Evolutionary conservation across 139 green algal genomes (phyloP), one percentile per base, ranked within the genome.

Genomic region (Edaphochlamys debaryana): DNA sequence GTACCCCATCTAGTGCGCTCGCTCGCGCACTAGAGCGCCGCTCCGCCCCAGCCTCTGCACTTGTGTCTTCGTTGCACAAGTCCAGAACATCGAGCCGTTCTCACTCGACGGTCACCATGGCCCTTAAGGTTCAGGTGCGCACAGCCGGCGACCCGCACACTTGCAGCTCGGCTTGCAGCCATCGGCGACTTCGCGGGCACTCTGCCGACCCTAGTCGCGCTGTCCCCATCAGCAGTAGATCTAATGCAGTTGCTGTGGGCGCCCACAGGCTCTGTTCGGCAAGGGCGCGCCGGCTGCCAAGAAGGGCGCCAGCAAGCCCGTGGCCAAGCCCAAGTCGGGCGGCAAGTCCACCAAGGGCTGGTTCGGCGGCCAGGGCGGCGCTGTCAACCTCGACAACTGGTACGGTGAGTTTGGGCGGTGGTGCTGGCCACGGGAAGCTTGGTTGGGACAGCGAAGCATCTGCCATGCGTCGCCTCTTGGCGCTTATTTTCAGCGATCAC

Each of bases 341-440:
- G 63, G 63, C 77, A 74, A 74, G 63, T 29, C 63, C 25, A 83
- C 77, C 64, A 50, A 52, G 34, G 77, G 77, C 63, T 83, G 77
- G 77, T 63, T 83, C 22, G 77, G 77, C 34, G 77, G 77, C 77
- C 63, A 83, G 77, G 64, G 77, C 48, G 77, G 77, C 77, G 42
- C 77, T n/a, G 45, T 66, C 77, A 52, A 84, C 86, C 91, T 98
- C 50, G 90, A 94, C 90, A 95, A 98, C 91, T 97, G 94, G 95
- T 97, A 97, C 85, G 95, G 91, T 95, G 79, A 92, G 91, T 84
- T 27, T 17, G n/a, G 34, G 58, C 20, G 41, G 37, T 34, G 19
- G 30, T 22, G 13, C 17, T 3, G 7, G 34, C 32, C 41, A 27
- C 58, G 4, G 9, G 67, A 7, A 19, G 27, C 32, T 38, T 17